These are phyloP conservation scores for Leishmania mexicana DNA, from an alignment of 208 protist genomes.

Conservation along the genomic window DNA sequence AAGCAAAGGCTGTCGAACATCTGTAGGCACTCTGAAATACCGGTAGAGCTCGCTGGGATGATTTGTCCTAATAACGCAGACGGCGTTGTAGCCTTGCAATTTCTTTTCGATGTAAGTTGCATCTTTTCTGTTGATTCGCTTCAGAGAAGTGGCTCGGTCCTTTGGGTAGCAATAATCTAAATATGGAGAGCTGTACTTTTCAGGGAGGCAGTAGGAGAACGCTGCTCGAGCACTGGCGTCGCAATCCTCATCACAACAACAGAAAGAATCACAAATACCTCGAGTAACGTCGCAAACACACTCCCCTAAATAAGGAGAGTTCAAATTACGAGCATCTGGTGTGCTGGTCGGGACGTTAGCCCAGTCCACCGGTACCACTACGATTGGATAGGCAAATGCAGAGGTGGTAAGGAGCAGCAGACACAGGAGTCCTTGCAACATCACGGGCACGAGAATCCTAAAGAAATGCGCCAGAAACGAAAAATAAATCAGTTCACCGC, in stretches of 20 bases:
- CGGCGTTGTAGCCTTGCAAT: conserved; percentile 31
- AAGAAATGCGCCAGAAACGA: not conserved
- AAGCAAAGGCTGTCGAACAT: conserved; percentile 34
- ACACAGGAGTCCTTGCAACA: conserved; percentile 3
- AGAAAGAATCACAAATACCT: conserved; percentile 72
- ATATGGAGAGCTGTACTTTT: conserved; percentile 49
- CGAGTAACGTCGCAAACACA: conserved; percentile 78
- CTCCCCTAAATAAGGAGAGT: conserved; percentile 74
- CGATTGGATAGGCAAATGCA: conserved; percentile 32
- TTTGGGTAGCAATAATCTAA: conserved; percentile 61
- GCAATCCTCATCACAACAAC: conserved; percentile 82
- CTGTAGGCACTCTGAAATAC: conserved; percentile 71
- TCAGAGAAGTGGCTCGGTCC: conserved; percentile 37
- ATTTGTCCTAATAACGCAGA: conserved; percentile 73
- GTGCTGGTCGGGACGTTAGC: conserved; percentile 29
- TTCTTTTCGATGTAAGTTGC: conserved; percentile 46
- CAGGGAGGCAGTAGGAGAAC: conserved; percentile 64
- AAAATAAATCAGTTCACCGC: not conserved
- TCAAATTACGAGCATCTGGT: conserved; percentile 49
- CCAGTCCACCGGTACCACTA: conserved; percentile 50
- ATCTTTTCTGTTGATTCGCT: conserved; percentile 47
- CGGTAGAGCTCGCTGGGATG: conserved; percentile 55
- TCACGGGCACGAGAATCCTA: not conserved
- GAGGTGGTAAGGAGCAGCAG: conserved; percentile 1
- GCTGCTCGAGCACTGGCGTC: conserved; percentile 20